Evolutionary conservation across 305 asterid species (phyloP), one percentile per base, ranked within the genome.

Genomic region (Galium porrigens): DNA sequence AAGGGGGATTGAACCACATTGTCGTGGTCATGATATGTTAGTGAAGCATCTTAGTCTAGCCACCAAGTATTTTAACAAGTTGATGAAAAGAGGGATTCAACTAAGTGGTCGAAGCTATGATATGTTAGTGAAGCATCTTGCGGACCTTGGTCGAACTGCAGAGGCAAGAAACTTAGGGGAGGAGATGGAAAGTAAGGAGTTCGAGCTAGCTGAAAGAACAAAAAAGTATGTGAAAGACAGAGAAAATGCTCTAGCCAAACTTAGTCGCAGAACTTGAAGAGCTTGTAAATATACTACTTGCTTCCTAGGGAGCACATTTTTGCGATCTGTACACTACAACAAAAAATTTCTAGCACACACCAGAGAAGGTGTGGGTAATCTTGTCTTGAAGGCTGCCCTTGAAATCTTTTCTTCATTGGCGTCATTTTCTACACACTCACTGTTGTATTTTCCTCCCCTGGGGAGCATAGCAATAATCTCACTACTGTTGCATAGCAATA

Each of bases 1-100:
- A 54, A 83, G 72, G 63, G 95, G 95, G 41, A 79, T 52, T 66
- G 82, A 80, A 74, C 95, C 95, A 67, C 84, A 92, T 71, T 64
- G 72, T 72, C 84, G 95, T 94, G 80, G 79, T 66, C 89, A 80
- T 29, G 83, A 81, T 67, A 75, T 64, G 67, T 70, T 92, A 67
- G 82, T 14, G 51, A 44, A 14, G 18, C 51, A 44, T 12, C 51
- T 44, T 12, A 44, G 51, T 44, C 51, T 44, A 12, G 51, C 18
- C 51, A 44, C 51, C 49, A 66, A 68, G 29, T 80, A 74, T 77
- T 75, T 85, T 55, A 51, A 73, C 49, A 72, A 59, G 68, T 33
- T 85, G 57, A 66, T 63, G 9, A 73, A 77, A 54, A 84, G 72
- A 62, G 95, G 95, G 41, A 79, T 52, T 68, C 80, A 80, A 74